Evolutionary conservation across 495 filamentous ascomycete species (phyloP).

Genomic region (Penicillium cosmopolitanum): DNA sequence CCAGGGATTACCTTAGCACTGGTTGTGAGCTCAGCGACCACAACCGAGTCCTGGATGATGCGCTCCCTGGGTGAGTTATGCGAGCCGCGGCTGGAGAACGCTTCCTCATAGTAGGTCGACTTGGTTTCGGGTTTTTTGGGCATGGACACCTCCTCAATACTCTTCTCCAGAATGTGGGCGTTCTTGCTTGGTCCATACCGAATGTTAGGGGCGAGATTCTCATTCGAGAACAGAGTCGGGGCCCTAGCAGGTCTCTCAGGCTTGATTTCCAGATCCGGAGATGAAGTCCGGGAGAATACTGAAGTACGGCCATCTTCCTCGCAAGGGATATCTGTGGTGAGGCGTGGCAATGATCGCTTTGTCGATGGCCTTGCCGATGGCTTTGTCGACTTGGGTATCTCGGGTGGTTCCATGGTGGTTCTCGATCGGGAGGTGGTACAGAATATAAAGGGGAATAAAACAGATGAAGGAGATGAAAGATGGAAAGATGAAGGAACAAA

Average conservation of each 20-base stretch:
- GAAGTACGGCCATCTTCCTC: slow-evolving; percentile 7
- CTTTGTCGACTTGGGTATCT: slow-evolving; percentile 17
- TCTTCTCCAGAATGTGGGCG: slow-evolving; percentile 7
- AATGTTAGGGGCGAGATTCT: slow-evolving; percentile 18
- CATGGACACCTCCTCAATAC: slow-evolving; percentile 26
- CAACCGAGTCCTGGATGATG: slow-evolving; percentile 65
- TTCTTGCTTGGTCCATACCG: slow-evolving; percentile 21
- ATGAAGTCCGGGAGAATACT: background rate
- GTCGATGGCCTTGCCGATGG: background rate
- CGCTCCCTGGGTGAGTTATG: slow-evolving; percentile 57
- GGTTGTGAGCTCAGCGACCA: slow-evolving; percentile 82
- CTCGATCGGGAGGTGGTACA: too few species aligned
- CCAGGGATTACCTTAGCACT: slow-evolving; percentile 70
- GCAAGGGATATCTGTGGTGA: slow-evolving; percentile 18
- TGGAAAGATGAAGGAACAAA: too few species aligned
- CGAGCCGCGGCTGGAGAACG: slow-evolving; percentile 58
- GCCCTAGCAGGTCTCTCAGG: slow-evolving; percentile 10
- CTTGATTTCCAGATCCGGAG: slow-evolving; percentile 3
- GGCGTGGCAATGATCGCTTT: slow-evolving; percentile 17
- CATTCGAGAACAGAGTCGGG: slow-evolving; percentile 34
- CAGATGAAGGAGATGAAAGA: too few species aligned
- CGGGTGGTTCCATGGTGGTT: background rate
- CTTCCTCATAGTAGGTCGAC: slow-evolving; percentile 59
- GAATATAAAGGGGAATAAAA: too few species aligned
- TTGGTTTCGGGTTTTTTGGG: slow-evolving; percentile 40